phyloP scores from a whole-genome alignment of 768 basidiomycete species.

The Xanthoconium stramineum region DNA sequence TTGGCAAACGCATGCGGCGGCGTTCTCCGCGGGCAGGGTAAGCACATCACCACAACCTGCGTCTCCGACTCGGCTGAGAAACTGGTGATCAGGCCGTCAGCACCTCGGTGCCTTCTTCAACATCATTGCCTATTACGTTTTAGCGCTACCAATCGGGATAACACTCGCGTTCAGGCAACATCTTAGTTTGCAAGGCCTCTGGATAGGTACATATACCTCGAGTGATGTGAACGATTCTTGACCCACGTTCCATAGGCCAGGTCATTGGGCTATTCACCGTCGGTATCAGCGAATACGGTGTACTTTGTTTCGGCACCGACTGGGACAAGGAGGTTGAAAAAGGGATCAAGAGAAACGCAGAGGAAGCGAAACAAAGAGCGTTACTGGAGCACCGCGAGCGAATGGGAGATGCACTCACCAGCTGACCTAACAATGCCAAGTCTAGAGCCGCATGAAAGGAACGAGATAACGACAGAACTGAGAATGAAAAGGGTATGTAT shows the following conservation, averaged over 20 bases:
- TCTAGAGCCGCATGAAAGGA: background rate
- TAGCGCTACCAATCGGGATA: slow-evolving; percentile 52
- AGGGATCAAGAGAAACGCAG: slow-evolving; percentile 36
- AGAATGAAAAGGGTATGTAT: background rate
- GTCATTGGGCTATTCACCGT: slow-evolving; percentile 70
- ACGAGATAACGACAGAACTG: background rate
- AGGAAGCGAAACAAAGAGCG: slow-evolving; percentile 30
- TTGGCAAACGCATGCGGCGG: slow-evolving; percentile 51
- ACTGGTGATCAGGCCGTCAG: slow-evolving; percentile 42
- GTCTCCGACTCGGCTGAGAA: slow-evolving; percentile 2
- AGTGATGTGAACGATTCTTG: background rate
- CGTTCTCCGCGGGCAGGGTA: slow-evolving; percentile 47
- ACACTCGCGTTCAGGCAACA: slow-evolving; percentile 45
- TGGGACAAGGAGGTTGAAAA: slow-evolving; percentile 46
- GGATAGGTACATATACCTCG: slow-evolving; percentile 40
- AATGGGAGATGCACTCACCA: slow-evolving; percentile 13
- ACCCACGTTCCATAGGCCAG: slow-evolving; percentile 47
- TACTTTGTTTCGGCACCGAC: slow-evolving; percentile 52
- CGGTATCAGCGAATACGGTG: slow-evolving; percentile 63
- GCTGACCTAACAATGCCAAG: slow-evolving; percentile 8
- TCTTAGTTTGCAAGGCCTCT: slow-evolving; percentile 49
- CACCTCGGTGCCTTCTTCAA: slow-evolving; percentile 75
- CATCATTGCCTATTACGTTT: slow-evolving; percentile 57
- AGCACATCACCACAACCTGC: background rate
- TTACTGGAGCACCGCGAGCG: slow-evolving; percentile 20